Evolutionary conservation across 2,329 filamentous ascomycete genomes (phyloP).

Genomic region (Colletotrichum orchidophilum): DNA sequence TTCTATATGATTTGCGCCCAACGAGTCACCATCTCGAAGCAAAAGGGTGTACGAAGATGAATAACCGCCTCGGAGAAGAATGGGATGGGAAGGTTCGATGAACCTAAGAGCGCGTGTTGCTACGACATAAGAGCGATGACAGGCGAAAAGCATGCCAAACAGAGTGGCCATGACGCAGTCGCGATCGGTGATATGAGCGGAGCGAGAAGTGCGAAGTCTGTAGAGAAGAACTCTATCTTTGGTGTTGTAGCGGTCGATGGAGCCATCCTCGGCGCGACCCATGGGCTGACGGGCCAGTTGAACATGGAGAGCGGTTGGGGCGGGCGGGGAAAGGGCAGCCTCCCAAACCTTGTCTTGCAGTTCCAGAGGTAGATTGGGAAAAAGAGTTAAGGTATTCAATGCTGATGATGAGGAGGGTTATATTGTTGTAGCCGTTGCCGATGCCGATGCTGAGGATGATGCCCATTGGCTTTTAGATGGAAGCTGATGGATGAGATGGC

Average conservation of each 20-base stretch:
- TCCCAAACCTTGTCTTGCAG: slow-evolving; percentile 15
- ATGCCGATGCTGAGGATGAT: neutral
- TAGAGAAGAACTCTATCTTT: slow-evolving; percentile 12
- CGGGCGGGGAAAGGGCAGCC: neutral
- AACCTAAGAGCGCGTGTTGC: neutral
- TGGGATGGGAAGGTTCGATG: neutral
- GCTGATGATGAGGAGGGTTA: neutral
- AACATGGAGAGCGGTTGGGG: slow-evolving; percentile 1
- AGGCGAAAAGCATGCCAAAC: neutral
- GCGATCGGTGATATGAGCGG: neutral
- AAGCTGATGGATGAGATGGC: neutral
- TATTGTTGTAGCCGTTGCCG: neutral
- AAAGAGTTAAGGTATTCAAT: neutral
- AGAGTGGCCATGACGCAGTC: slow-evolving; percentile 14
- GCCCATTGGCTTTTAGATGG: neutral
- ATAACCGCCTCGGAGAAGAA: neutral
- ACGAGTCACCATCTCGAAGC: neutral
- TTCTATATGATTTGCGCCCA: neutral
- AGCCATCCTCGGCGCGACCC: slow-evolving; percentile 17
- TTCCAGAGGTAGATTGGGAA: neutral
- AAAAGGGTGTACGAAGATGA: neutral
- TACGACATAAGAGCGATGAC: slow-evolving; percentile 3
- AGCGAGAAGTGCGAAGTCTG: neutral
- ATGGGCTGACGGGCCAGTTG: slow-evolving; percentile 2
- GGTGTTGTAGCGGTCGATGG: slow-evolving; percentile 2